Evolutionary conservation across 2,329 filamentous ascomycete species (phyloP).

Genomic region (Tolypocladium cylindrosporum): DNA sequence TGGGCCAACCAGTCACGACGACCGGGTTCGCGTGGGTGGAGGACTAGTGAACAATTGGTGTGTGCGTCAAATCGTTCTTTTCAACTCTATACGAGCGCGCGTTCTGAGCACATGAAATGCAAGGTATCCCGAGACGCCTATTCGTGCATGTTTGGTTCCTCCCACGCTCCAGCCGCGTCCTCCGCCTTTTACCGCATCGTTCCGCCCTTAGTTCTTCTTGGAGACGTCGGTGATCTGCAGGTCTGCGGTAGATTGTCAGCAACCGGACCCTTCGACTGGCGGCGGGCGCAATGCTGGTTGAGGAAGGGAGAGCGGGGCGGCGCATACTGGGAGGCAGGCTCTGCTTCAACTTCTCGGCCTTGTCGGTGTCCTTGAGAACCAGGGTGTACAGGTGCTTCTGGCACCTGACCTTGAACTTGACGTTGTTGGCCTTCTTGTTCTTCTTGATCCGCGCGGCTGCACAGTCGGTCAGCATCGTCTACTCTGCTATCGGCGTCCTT

Average conservation of each 20-base stretch:
- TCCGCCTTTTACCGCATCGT: constrained; percentile 11
- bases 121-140: constrained; percentile 48
- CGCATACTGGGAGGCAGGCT: constrained; percentile 88
- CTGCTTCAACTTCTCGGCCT: constrained; percentile 99
- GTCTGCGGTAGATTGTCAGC: constrained; percentile 21
- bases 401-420: constrained; percentile 99
- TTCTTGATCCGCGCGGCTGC: constrained; percentile 90
- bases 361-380: constrained; percentile 95
- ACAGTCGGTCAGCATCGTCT: constrained; percentile 17
- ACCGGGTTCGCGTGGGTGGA: not conserved
- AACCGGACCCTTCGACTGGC: not conserved
- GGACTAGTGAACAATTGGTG: not conserved
- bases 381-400: constrained; percentile 93
- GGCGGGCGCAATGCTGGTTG: not conserved
- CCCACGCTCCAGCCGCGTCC: constrained; percentile 14
- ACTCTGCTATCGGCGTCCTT: not conserved
- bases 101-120: constrained; percentile 36
- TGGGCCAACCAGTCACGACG: not conserved
- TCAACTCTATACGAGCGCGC: constrained; percentile 27
- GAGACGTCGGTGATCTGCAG: constrained; percentile 43
- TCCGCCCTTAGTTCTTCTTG: constrained; percentile 38
- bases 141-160: constrained; percentile 29
- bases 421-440: constrained; percentile 79
- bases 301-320: constrained; percentile 1
- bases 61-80: constrained; percentile 25